Percentiles rank a stretch among this genome's conserved stretches.
Evolutionary conservation across 306 rosid genomes (phyloP).

Genomic region (Clitoria ternatea): DNA sequence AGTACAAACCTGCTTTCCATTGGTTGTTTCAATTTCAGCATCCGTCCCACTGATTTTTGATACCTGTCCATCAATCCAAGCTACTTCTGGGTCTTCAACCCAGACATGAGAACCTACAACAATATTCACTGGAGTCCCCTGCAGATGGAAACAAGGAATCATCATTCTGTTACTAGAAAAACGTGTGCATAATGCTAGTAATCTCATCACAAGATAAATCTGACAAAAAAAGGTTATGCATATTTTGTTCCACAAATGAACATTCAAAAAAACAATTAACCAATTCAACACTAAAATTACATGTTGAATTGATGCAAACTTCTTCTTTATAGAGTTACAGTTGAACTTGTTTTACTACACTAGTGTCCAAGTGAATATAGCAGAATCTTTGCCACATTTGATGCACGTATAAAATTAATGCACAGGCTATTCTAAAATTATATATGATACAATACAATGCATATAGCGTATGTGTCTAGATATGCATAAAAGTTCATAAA

Average conservation of each 20-base stretch:
- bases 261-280: not conserved
- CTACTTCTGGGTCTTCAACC: slow-evolving; percentile 65
- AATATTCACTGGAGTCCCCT: slow-evolving; percentile 94
- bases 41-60: slow-evolving; percentile 70
- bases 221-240: not conserved
- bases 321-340: not conserved
- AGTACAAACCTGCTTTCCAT: slow-evolving; percentile 73
- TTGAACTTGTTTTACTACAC: not conserved
- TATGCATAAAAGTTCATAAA: too few species aligned
- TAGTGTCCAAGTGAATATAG: not conserved
- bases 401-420: too few species aligned
- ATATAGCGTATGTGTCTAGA: too few species aligned
- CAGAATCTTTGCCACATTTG: too few species aligned
- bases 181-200: not conserved
- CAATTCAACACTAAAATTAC: not conserved
- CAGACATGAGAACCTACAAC: slow-evolving; percentile 92
- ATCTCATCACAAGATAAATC: not conserved
- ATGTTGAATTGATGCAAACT: not conserved
- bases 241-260: not conserved
- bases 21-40: slow-evolving; percentile 56
- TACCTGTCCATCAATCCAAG: slow-evolving; percentile 84
- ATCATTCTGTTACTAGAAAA: not conserved
- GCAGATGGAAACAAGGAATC: slow-evolving; percentile 29
- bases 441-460: too few species aligned
- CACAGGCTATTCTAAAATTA: too few species aligned